Evolutionary conservation across 164 flowering plant genomes (phyloP).

Genomic region (Houttuynia cordata): DNA sequence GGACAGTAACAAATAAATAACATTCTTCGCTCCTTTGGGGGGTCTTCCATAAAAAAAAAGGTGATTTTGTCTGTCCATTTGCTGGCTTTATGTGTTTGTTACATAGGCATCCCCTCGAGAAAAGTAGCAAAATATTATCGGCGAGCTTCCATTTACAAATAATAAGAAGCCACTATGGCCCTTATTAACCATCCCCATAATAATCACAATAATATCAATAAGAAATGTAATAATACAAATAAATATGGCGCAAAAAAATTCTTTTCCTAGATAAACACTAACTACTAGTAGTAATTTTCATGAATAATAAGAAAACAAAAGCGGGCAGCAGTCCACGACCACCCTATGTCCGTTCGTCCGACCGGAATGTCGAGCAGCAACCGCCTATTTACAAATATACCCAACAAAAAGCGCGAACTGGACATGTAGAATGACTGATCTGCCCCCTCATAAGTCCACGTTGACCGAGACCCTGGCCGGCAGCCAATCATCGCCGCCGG

Average conservation of each 20-base stretch:
- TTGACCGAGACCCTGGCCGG: background rate
- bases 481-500: slow-evolving; percentile 1
- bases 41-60: too few species aligned
- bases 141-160: background rate
- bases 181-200: slow-evolving; percentile 1
- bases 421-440: background rate
- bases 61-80: too few species aligned
- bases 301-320: background rate
- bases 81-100: too few species aligned
- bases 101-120: too few species aligned
- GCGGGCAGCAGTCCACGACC: too few species aligned
- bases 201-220: background rate
- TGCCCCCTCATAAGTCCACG: background rate
- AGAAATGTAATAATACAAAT: background rate
- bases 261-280: background rate
- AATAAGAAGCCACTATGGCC: background rate
- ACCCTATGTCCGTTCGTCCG: too few species aligned
- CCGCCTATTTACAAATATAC: background rate
- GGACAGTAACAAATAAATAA: too few species aligned
- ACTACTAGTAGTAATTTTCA: background rate
- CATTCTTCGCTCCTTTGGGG: too few species aligned
- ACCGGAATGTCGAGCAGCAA: too few species aligned
- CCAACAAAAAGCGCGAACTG: background rate
- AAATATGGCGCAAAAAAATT: background rate
- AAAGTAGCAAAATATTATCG: background rate